Percentiles rank a stretch among this genome's conserved stretches.
These are phyloP conservation scores for Lachnellula arida DNA, from an alignment of 2,329 filamentous ascomycete species.

Conservation along the genomic window DNA sequence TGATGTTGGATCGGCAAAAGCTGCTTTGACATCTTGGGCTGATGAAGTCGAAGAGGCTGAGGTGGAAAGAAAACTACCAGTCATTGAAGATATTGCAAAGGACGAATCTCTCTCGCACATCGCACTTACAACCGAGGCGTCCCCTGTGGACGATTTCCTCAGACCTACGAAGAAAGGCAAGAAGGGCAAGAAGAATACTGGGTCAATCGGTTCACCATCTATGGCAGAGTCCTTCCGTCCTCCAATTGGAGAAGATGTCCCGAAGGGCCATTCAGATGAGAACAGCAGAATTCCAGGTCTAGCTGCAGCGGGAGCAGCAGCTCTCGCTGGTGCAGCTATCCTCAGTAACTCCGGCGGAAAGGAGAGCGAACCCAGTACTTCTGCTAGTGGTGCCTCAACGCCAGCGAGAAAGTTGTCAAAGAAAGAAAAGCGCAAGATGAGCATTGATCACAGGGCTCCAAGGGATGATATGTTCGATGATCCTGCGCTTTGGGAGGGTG, in stretches of 20 bases:
- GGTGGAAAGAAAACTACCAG: conserved; percentile 23
- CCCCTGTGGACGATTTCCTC: conserved; percentile 23
- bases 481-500: conserved; percentile 41
- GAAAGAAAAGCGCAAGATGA: conserved; percentile 37
- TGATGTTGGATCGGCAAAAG: conserved; percentile 4
- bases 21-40: conserved; percentile 26
- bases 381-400: conserved; percentile 34
- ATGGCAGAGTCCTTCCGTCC: conserved; percentile 8
- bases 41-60: conserved; percentile 29
- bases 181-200: conserved; percentile 33
- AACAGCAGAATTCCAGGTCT: conserved; percentile 15
- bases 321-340: conserved; percentile 17
- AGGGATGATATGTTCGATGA: conserved; percentile 44
- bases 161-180: conserved; percentile 36
- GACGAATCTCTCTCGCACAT: conserved; percentile 30
- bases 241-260: conserved; percentile 3
- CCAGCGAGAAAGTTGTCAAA: conserved; percentile 33
- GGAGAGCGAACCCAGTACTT: neutral
- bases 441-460: conserved; percentile 37
- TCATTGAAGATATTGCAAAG: conserved; percentile 28
- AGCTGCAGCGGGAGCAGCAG: conserved; percentile 14
- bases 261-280: conserved; percentile 20
- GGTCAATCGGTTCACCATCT: neutral
- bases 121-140: conserved; percentile 21
- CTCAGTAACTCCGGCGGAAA: conserved; percentile 8